phyloP scores from a whole-genome alignment of 2,329 filamentous ascomycete species.

The Pezicula radicicola region DNA sequence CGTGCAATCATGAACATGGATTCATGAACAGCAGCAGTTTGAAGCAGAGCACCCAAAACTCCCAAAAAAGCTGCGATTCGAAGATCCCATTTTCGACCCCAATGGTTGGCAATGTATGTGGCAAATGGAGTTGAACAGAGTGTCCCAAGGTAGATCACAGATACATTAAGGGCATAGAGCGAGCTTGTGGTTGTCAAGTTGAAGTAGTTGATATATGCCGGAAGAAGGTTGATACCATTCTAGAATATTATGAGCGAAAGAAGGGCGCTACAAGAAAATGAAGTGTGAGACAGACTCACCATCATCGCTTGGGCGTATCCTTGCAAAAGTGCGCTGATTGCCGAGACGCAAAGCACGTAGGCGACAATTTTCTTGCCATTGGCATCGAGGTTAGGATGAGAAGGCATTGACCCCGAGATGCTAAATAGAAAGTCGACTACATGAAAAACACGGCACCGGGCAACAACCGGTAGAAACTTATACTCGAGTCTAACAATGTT shows the following conservation, averaged over 20 bases:
- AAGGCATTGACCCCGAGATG: too few relatives aligned
- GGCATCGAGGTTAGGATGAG: too few relatives aligned
- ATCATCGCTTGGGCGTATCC: too few relatives aligned
- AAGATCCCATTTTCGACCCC: neutral
- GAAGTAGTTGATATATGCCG: neutral
- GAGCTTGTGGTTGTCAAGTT: neutral
- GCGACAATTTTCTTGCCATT: too few relatives aligned
- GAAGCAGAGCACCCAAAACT: constrained; percentile 27
- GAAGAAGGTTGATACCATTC: neutral
- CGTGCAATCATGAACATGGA: constrained; percentile 35
- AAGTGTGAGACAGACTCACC: too few relatives aligned
- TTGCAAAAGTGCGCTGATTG: too few relatives aligned
- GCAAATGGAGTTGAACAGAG: neutral
- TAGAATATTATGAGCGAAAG: neutral
- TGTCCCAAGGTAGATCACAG: neutral
- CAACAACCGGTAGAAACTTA: too few relatives aligned
- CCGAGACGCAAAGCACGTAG: too few relatives aligned
- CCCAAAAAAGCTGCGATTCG: neutral
- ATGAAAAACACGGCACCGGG: too few relatives aligned
- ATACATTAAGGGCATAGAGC: neutral
- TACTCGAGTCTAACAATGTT: too few relatives aligned
- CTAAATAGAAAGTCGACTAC: too few relatives aligned
- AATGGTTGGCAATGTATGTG: neutral
- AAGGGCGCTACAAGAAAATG: too few relatives aligned
- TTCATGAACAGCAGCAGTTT: constrained; percentile 14